Percentiles rank a stretch among this genome's conserved stretches.
These are phyloP conservation scores for Serendipita indica DNA, from an alignment of 768 basidiomycete genomes.

Conservation along the genomic window DNA sequence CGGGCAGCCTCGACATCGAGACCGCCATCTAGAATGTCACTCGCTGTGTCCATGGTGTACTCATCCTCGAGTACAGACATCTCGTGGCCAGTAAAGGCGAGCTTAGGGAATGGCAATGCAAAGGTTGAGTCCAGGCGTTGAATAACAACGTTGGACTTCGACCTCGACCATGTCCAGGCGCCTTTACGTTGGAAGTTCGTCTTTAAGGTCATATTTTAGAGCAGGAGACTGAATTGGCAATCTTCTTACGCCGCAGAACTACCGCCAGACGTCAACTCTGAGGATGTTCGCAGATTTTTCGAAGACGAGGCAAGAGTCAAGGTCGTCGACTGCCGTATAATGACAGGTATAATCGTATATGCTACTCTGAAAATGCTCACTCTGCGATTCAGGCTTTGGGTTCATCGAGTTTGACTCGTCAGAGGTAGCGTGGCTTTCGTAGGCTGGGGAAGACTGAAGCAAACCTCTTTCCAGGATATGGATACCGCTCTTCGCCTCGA, in stretches of 20 bases:
- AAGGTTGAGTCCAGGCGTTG: too few species aligned
- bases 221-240: too few species aligned
- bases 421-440: slow-evolving; percentile 33
- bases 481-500: background rate
- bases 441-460: background rate
- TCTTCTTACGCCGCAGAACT: slow-evolving; percentile 35
- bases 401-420: slow-evolving; percentile 91
- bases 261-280: slow-evolving; percentile 66
- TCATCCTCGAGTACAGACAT: too few species aligned
- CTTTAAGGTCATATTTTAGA: background rate
- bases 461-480: background rate
- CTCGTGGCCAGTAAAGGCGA: too few species aligned
- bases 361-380: background rate
- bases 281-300: slow-evolving; percentile 78
- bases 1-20: too few species aligned
- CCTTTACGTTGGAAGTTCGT: slow-evolving; percentile 71
- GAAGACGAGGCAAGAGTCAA: slow-evolving; percentile 71
- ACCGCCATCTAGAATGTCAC: too few species aligned
- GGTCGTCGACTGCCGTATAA: slow-evolving; percentile 69
- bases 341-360: slow-evolving; percentile 54
- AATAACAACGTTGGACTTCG: too few species aligned
- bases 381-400: slow-evolving; percentile 56
- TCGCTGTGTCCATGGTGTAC: too few species aligned
- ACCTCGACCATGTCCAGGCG: slow-evolving; percentile 59
- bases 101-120: too few species aligned